Base-by-base conservation (phyloP, 805 yeast genomes). In the Candida mattraensis region DNA sequence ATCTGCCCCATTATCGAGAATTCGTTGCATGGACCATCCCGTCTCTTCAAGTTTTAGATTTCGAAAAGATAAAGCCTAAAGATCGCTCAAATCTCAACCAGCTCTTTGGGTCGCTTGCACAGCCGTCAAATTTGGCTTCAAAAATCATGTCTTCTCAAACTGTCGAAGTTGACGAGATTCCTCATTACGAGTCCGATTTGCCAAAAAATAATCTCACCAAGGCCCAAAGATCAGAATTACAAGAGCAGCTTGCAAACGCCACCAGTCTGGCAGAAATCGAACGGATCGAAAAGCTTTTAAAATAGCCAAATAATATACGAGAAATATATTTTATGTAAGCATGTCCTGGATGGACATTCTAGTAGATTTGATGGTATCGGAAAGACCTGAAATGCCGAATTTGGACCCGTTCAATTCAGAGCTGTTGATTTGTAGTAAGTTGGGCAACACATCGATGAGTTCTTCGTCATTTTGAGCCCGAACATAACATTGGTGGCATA, bases 241-340 rank as follows among this genome's bases (percentile, higher is more conserved):
- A 79, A 43, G 53, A 65, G 26, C 71, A 76, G 44, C 64, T 89
- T 37, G 67, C 70, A 34, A 64, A 61, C 20, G 95, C 96, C 1
- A 70, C 78, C 4, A 77, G 80, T 33, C 54, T 89, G 39, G 84
- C 74, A 5, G 96, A 89, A 44, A 84, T 88, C 5, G 84, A 80
- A 39, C 63, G 76, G 33, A 73, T 88, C 16, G 94, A 87, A 54
- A 64, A 60, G 18, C 12, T 21, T 11, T 7, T 15, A 20, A 6
- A 13, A 13, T 10, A 25, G 16, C 17, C 7, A 20, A 13, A 12
- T 19, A 10, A 8, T 33, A 16, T 26, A 18, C 18, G 9, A 33
- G 13, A 15, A 30, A 13, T 15, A 17, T n/a, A 17, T 21, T 23
- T 34, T 21, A 49, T 5, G 46, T 36, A n/a, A 53, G 39, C 40